Conservation (phyloP, 2,329 filamentous ascomycete species). For the Colletotrichum sidae region DNA sequence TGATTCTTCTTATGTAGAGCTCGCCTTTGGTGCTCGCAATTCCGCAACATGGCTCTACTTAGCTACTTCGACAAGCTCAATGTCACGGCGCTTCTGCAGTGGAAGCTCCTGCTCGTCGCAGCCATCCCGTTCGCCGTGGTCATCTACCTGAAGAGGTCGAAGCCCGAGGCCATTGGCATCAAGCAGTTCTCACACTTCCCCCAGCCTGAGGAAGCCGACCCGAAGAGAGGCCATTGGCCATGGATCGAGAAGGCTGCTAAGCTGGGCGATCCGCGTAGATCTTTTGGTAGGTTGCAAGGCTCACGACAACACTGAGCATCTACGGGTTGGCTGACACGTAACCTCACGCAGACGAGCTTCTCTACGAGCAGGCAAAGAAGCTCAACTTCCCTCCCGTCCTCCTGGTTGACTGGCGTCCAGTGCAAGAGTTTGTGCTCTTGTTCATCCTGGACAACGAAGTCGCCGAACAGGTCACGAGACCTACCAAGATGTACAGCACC, state of each 20-base stretch:
- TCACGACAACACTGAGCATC: too few species aligned
- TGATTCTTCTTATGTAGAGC: background rate
- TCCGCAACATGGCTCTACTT: conserved; percentile 17
- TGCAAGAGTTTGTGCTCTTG: conserved; percentile 24
- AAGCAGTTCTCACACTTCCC: conserved; percentile 27
- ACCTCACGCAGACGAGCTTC: conserved; percentile 14
- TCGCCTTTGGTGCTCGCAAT: background rate
- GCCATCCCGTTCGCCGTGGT: conserved; percentile 18
- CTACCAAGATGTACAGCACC: conserved; percentile 31
- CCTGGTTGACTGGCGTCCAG: conserved; percentile 28
- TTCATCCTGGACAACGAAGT: conserved; percentile 35
- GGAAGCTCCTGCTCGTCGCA: conserved; percentile 23
- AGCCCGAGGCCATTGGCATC: conserved; percentile 15
- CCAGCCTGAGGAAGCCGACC: conserved; percentile 27
- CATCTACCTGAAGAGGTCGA: conserved; percentile 13
- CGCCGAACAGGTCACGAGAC: conserved; percentile 28
- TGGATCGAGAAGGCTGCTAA: conserved; percentile 31
- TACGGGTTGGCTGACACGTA: background rate
- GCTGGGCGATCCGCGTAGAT: conserved; percentile 26
- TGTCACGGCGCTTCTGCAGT: conserved; percentile 3
- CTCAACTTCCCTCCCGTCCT: conserved; percentile 26
- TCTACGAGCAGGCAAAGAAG: conserved; percentile 29
- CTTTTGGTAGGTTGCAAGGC: conserved; percentile 17
- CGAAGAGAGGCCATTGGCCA: conserved; percentile 30
- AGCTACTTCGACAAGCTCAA: conserved; percentile 13